Base-by-base conservation (phyloP, 2,329 filamentous ascomycete genomes). In the Plectosphaerella sp. region DNA sequence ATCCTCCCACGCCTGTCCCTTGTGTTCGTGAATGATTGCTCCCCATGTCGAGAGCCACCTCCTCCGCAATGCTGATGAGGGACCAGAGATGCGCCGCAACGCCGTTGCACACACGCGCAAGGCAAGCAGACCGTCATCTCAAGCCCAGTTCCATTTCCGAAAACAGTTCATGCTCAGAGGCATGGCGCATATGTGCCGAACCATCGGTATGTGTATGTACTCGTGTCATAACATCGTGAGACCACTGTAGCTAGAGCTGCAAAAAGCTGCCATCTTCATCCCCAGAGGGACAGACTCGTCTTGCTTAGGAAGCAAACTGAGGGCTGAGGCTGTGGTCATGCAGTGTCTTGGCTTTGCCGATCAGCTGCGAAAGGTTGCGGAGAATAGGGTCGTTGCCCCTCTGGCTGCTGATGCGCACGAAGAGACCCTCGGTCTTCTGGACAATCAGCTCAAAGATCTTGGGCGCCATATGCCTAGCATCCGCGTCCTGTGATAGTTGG, bases 391-490 rank as follows among this genome's bases (percentile, higher is more conserved):
- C 76, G 28, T 71, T 69, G 10, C 74, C 73, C n/a, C 73, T 65
- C 36, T 72, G 65, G 54, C 71, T 72, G 63, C 69, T 75, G 55
- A 83, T 73, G 50, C 72, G 74, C 59, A 78, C 70, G 59, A 78
- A 76, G 12, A 82, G 69, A 51, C 75, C 71, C 62, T 83, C 79
- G 41, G 81, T 70, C 39, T 77, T 73, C 49, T 72, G 67, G 57
- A 78, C 72, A 58, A 82, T 72, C 39, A 79, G 75, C 45, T 68
- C 67, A 72, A 83, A 81, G 58, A 83, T 80, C 59, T 76, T 79
- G 24, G 80, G 79, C 35, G 80, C 75, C 37, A 83, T 77, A 22
- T 77, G 76, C 52, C 75, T 73, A 51, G 80, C 73, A 66, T 81
- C 76, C 20, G 75, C 69, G 52, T 82, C 78, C 78, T 82, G 61